A percentile compares a stretch with the other conserved stretches of the same genome.
phyloP scores from a whole-genome alignment of 495 filamentous ascomycete species.

The Pyrenula massariospora region DNA sequence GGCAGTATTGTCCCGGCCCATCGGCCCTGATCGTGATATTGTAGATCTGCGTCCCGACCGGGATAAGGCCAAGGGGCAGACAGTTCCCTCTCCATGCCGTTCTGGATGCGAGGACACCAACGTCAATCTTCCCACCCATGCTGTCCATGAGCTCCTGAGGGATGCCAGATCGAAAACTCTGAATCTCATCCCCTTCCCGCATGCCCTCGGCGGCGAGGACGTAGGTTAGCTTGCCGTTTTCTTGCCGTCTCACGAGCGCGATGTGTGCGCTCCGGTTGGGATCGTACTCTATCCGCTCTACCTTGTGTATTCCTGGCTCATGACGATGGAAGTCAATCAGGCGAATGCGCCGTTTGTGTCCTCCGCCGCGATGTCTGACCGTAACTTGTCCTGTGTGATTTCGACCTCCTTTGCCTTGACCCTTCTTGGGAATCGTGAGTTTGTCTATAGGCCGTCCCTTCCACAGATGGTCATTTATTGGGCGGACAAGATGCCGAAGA shows the following conservation, averaged over 20 bases:
- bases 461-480: slow-evolving; percentile 93
- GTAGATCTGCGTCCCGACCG: slow-evolving; percentile 80
- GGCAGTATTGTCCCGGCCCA: slow-evolving; percentile 76
- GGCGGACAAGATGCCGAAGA: slow-evolving; percentile 77
- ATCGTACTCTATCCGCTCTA: slow-evolving; percentile 93
- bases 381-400: slow-evolving; percentile 79
- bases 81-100: slow-evolving; percentile 94
- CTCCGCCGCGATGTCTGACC: slow-evolving; percentile 82
- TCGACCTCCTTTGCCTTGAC: slow-evolving; percentile 81
- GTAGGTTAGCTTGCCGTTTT: slow-evolving; percentile 53
- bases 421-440: slow-evolving; percentile 82
- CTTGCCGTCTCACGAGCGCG: slow-evolving; percentile 60
- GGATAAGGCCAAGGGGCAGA: slow-evolving; percentile 86
- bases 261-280: slow-evolving; percentile 90
- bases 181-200: slow-evolving; percentile 79
- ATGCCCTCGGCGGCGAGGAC: slow-evolving; percentile 88
- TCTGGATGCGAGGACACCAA: slow-evolving; percentile 86
- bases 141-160: slow-evolving; percentile 70
- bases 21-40: slow-evolving; percentile 68
- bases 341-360: slow-evolving; percentile 79
- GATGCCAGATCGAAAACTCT: slow-evolving; percentile 84
- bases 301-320: slow-evolving; percentile 64
- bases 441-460: slow-evolving; percentile 75
- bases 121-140: slow-evolving; percentile 86
- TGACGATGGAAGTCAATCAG: slow-evolving; percentile 76